These are phyloP conservation scores for Tetracladium marchalianum DNA, from an alignment of 495 filamentous ascomycete species.

Conservation along the genomic window DNA sequence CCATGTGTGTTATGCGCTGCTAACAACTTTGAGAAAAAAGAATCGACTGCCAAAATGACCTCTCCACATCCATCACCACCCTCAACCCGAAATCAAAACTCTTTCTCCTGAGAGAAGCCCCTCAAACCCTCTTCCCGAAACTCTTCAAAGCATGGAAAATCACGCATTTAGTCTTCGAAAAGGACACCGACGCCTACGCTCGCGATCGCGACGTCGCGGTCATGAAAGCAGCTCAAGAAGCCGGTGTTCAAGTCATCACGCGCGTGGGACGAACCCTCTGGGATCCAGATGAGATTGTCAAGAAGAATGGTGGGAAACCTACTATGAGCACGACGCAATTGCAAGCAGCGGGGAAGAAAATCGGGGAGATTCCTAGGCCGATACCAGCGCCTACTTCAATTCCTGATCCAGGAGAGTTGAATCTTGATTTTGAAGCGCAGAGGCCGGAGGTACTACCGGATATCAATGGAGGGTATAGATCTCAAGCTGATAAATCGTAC, in stretches of 20 bases:
- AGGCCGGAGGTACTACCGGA: conserved; percentile 34
- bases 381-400: conserved; percentile 41
- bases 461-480: conserved; percentile 33
- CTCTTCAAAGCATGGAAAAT: conserved; percentile 58
- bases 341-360: conserved; percentile 34
- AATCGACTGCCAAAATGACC: conserved; percentile 54
- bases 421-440: conserved; percentile 42
- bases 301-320: conserved; percentile 52
- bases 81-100: conserved; percentile 56
- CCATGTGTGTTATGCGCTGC: no score
- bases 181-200: conserved; percentile 62
- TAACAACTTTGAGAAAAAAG: conserved; percentile 9
- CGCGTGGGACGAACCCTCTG: conserved; percentile 53
- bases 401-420: conserved; percentile 50
- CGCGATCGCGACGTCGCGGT: conserved; percentile 46
- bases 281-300: conserved; percentile 54
- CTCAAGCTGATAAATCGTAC: conserved; percentile 41
- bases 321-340: conserved; percentile 61
- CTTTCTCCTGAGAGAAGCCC: conserved; percentile 56
- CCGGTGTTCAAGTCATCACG: conserved; percentile 52
- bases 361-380: conserved; percentile 43
- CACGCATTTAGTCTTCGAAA: conserved; percentile 64
- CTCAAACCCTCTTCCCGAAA: conserved; percentile 55
- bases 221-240: conserved; percentile 42
- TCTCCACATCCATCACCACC: conserved; percentile 49